Percentiles rank a stretch among this genome's conserved stretches.
phyloP scores from a whole-genome alignment of 106 monocot genomes.

The Acanthochlamys bracteata region DNA sequence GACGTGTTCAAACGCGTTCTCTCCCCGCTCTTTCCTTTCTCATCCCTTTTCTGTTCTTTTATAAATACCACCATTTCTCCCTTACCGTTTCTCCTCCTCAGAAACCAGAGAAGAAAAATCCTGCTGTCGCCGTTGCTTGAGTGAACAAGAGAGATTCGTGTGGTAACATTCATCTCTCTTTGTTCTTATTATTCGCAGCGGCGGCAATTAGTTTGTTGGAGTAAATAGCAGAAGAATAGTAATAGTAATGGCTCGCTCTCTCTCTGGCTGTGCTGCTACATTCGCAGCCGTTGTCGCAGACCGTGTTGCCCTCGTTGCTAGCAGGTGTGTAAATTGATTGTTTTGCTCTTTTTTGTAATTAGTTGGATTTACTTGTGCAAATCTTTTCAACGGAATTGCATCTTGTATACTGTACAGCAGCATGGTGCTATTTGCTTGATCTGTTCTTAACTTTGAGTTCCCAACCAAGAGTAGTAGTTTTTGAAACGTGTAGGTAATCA shows the following conservation, averaged over 20 bases:
- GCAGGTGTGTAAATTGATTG: neutral
- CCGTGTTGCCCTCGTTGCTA: neutral
- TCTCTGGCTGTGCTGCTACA: conserved; percentile 3
- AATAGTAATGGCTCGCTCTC: neutral
- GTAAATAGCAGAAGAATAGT: too few relatives aligned
- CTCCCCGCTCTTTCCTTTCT: neutral
- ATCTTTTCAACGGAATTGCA: too few relatives aligned
- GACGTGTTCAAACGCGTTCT: conserved; percentile 1
- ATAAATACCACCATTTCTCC: neutral
- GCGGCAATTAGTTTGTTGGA: too few relatives aligned
- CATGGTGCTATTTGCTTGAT: too few relatives aligned
- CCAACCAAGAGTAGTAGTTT: too few relatives aligned
- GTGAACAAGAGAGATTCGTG: too few relatives aligned
- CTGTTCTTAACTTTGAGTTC: too few relatives aligned
- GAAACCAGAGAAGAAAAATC: neutral
- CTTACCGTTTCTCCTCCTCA: neutral
- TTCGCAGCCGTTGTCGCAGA: neutral
- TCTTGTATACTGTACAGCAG: too few relatives aligned
- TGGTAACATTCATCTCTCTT: too few relatives aligned
- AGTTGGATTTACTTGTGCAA: too few relatives aligned
- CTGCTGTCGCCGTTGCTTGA: neutral
- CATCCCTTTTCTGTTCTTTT: neutral
- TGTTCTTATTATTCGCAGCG: neutral
- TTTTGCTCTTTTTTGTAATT: neutral
- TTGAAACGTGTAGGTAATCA: too few relatives aligned